Evolutionary conservation across 768 basidiomycete genomes (phyloP), one percentile per base, ranked within the genome.

Genomic region (Tulasnella sp.): DNA sequence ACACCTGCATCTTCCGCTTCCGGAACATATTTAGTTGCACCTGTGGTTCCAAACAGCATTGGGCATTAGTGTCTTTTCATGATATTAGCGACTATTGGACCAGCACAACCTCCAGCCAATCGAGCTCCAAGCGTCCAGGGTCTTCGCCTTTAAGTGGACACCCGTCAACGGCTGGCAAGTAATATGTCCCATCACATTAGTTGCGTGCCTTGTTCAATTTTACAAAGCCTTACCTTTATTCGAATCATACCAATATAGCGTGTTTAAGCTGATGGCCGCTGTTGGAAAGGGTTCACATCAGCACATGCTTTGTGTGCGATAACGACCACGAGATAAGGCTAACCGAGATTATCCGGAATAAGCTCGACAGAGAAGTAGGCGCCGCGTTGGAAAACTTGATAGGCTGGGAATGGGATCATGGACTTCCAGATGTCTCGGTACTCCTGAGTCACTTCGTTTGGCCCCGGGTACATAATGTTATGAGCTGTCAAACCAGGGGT

Each of bases 211-310:
- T 29, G 10, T 34, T 11, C 25, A 60, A 9, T 56, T 49, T n/a
- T 25, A n/a, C 44, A 29, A 27, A 45, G 31, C 63, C 74, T 60
- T 54, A 85, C 88, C 84, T 74, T 87, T 87, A 70, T 92, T 92
- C 12, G 85, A 82, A 68, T 89, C 86, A 69, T 86, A 93, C 73
- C 88, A 92, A 72, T 88, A 93, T 73, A 93, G 79, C 0, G 91
- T 92, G 70, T 92, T 96, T 53, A 93, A 73, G 64, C 84, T 85
- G 66, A 96, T 82, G 50, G 84, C 86, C 10, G 87, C 88, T 59
- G 22, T 2, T 31, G 22, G 48, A 22, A 53, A 15, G n/a, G 27
- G 5, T 25, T n/a, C n/a, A n/a, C n/a, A n/a, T n/a, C n/a, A n/a
- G n/a, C n/a, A n/a, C n/a, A n/a, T n/a, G n/a, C n/a, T n/a, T n/a